These are phyloP conservation scores for Exobasidium cylindrosporum DNA, from an alignment of 1,284 basidiomycete genomes.

Conservation along the genomic window DNA sequence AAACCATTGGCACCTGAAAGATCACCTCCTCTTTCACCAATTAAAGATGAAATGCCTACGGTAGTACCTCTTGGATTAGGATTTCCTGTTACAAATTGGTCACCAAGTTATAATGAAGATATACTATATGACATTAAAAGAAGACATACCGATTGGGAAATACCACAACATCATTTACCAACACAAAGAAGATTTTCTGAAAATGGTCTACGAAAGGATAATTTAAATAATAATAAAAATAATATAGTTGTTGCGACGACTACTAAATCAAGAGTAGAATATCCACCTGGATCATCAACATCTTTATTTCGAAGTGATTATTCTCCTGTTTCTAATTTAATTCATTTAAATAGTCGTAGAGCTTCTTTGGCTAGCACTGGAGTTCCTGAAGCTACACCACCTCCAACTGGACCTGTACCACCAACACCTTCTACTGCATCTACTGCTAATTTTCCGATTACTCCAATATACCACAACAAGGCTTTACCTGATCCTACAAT, in stretches of 20 bases:
- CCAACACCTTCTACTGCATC: neutral
- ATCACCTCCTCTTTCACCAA: conserved; percentile 10
- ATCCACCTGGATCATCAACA: neutral
- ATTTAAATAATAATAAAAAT: neutral
- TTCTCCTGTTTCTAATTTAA: neutral
- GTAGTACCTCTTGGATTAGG: neutral
- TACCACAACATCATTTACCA: neutral
- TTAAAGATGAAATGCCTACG: too few relatives aligned
- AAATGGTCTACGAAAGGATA: neutral
- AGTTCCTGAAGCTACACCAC: neutral
- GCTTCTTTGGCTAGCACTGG: too few relatives aligned
- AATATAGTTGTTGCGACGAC: too few relatives aligned
- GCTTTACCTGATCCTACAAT: neutral
- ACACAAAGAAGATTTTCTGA: neutral
- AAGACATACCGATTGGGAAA: neutral
- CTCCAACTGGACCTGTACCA: neutral
- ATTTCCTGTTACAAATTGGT: neutral
- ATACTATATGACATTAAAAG: too few relatives aligned
- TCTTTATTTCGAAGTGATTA: neutral
- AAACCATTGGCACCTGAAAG: conserved; percentile 12
- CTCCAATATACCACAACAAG: neutral
- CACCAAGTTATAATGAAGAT: neutral
- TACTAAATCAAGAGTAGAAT: too few relatives aligned
- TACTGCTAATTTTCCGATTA: neutral
- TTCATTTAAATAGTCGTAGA: neutral